Evolutionary conservation across 2,329 filamentous ascomycete species (phyloP).

Genomic region (Davidsoniella eucalypti): DNA sequence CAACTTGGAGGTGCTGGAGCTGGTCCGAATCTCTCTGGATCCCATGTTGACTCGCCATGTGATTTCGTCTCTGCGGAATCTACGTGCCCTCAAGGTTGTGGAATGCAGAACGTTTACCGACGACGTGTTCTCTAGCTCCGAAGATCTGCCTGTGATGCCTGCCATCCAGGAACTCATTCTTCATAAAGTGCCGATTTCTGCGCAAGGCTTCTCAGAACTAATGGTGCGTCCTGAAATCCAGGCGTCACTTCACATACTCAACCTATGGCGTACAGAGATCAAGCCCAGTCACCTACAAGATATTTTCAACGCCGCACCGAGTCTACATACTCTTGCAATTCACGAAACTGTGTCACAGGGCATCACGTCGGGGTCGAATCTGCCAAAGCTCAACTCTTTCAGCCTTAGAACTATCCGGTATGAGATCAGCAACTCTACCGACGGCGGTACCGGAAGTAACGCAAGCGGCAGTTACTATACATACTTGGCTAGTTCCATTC

Average conservation of each 20-base stretch:
- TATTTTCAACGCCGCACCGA: conserved; percentile 40
- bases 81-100: conserved; percentile 61
- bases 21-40: conserved; percentile 52
- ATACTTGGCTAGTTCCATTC: conserved; percentile 71
- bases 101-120: conserved; percentile 58
- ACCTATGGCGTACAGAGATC: conserved; percentile 56
- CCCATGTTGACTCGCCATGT: conserved; percentile 54
- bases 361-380: conserved; percentile 30
- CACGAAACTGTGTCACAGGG: conserved; percentile 32
- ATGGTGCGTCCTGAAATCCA: conserved; percentile 44
- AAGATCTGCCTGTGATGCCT: conserved; percentile 56
- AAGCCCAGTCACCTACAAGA: conserved; percentile 42
- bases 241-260: conserved; percentile 47
- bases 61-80: conserved; percentile 45
- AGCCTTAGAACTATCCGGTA: conserved; percentile 61
- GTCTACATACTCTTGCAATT: conserved; percentile 40
- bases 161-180: conserved; percentile 58
- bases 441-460: conserved; percentile 39
- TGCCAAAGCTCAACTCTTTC: conserved; percentile 48
- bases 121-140: conserved; percentile 51
- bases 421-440: conserved; percentile 53
- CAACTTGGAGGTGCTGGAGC: conserved; percentile 55
- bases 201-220: conserved; percentile 52
- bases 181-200: conserved; percentile 56
- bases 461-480: conserved; percentile 55